Evolutionary conservation across 441 rosid genomes (phyloP), one percentile per base, ranked within the genome.

Genomic region (Pelargonium australe): DNA sequence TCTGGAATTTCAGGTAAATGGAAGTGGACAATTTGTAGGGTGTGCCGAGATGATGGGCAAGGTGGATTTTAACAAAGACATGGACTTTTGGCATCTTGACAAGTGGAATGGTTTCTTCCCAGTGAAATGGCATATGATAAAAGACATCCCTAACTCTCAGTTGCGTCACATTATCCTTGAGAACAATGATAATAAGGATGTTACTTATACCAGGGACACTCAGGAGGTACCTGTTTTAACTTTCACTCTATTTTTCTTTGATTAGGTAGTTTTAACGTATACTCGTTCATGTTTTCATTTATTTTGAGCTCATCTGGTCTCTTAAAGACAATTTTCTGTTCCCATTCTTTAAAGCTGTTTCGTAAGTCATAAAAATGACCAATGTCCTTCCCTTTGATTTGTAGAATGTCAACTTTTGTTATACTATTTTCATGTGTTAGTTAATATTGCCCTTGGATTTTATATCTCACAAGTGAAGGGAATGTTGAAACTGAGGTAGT

Each of bases 11-110:
- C 76, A 87, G 89, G 92, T 87, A 53, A 87, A 87, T 67, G 83
- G 84, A 20, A 87, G 89, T 74, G 86, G 89, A 57, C 87, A 87
- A 68, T 87, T 85, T 69, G 85, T 87, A 65, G 92, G 92, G 37
- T 69, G 82, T 71, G 92, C 89, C 25, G 88, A 87, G 81, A 87
- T 87, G 92, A 74, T 76, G n/a, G 87, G 89, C 49, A 69, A 77
- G 64, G 88, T 87, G 19, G 88, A 87, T 78, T 82, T 83, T 51
- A 70, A 84, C 17, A 84, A 82, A 71, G 85, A 83, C 45, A 75
- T 87, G 79, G 85, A 84, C 67, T 87, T 83, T 72, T 87, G 87
- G 92, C 86, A 85, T 62, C 78, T 82, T 64, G 85, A 87, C 70
- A 87, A 81, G 71, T 87, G 92, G 92, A 77, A 70, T 34, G 92